Evolutionary conservation across 1,284 basidiomycete genomes (phyloP), one percentile per base, ranked within the genome.

Genomic region (Microstroma glucosiphilum): DNA sequence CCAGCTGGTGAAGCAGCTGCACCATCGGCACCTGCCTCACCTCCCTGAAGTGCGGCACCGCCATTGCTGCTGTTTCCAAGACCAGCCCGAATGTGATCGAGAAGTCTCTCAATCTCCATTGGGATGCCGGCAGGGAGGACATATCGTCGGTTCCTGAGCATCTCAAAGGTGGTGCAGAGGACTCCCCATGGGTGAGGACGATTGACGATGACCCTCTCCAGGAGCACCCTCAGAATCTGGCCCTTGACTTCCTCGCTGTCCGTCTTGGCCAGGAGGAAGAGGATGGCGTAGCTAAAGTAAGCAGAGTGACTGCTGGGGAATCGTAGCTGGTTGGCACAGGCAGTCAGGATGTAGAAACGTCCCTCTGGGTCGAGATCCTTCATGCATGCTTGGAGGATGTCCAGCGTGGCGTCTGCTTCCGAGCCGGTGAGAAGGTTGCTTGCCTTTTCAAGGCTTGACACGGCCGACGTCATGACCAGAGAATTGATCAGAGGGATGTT

Each of bases 111-210:
- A 53, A 79, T 77, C 66, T 79, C 77, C 9, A 64, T 66, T 6
- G 77, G 77, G 4, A 70, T 72, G 21, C 71, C 63, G 3, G 71
- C 68, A 3, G 75, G 64, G 46, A 67, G 63, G 57, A 70, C 65
- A 48, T 68, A 60, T 51, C 67, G 68, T 19, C 26, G 40, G 42
- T 63, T 69, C 60, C 74, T 71, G 54, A 93, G 85, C 64, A 94
- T 82, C 82, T 96, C 91, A 72, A 93, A 91, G 82, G 97, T 96
- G 1, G 91, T 92, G 71, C 91, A 87, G 66, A 96, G 82, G 51
- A 92, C 87, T 63, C 93, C 94, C 91, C 92, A 97, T n/a, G 94
- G 92, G 76, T 97, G 93, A 59, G 94, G 94, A 51, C 91, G 87
- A 77, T 92, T 87, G 60, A 92, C 92, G 63, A 97, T 86, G 81